These are phyloP conservation scores for Trichoderma sp. DNA, from an alignment of 2,329 filamentous ascomycete genomes.

Conservation along the genomic window DNA sequence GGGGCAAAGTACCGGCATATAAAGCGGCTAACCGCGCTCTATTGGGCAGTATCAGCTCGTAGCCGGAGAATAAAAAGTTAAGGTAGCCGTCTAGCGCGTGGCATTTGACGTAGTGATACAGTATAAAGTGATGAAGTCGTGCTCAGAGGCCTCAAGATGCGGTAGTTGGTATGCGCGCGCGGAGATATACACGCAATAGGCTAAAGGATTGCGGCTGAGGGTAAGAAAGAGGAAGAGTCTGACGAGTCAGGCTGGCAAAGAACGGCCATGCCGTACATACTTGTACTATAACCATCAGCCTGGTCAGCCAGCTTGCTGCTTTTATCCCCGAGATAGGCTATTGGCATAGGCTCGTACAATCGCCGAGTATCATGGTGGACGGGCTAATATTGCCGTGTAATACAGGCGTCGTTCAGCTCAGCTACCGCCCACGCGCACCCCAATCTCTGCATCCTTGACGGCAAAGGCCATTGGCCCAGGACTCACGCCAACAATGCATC, in stretches of 20 bases:
- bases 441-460: neutral
- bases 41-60: neutral
- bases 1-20: neutral
- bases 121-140: neutral
- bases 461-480: slow-evolving; percentile 3
- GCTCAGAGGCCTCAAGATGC: neutral
- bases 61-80: neutral
- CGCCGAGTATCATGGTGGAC: neutral
- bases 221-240: slow-evolving; percentile 13
- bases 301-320: slow-evolving; percentile 15
- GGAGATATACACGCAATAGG: neutral
- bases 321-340: neutral
- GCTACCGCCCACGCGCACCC: neutral
- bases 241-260: slow-evolving; percentile 3
- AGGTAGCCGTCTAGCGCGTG: neutral
- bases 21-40: neutral
- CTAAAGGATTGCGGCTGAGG: slow-evolving; percentile 6
- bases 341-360: neutral
- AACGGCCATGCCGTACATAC: neutral
- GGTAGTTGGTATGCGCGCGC: neutral
- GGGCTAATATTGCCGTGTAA: neutral
- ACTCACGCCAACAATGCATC: slow-evolving; percentile 20
- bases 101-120: neutral
- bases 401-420: slow-evolving; percentile 14
- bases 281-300: neutral